Conservation (phyloP, 768 basidiomycete genomes). For the Podaxis sp. region DNA sequence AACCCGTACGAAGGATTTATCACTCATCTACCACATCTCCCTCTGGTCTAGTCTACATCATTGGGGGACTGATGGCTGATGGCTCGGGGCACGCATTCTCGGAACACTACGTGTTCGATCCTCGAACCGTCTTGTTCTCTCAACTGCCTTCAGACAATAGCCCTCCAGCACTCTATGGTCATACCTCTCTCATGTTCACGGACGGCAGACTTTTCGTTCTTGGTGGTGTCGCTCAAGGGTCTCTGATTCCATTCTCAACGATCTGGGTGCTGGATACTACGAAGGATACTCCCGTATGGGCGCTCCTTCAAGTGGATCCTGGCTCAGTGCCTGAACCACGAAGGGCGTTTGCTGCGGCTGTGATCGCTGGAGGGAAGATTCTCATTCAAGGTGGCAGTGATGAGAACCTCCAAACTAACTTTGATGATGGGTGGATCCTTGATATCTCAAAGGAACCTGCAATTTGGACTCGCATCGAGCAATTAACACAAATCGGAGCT, state of each 20-base stretch:
- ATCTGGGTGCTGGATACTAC: slow-evolving; percentile 68
- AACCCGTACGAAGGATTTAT: slow-evolving; percentile 77
- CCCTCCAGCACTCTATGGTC: slow-evolving; percentile 73
- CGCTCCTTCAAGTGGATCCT: slow-evolving; percentile 35
- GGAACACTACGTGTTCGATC: slow-evolving; percentile 65
- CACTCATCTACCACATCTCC: slow-evolving; percentile 57
- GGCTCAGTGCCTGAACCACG: slow-evolving; percentile 53
- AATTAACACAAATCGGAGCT: slow-evolving; percentile 56
- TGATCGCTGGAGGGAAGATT: slow-evolving; percentile 51
- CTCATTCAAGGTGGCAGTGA: slow-evolving; percentile 82
- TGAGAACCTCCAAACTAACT: slow-evolving; percentile 49
- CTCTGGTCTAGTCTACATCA: slow-evolving; percentile 60
- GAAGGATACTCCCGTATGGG: slow-evolving; percentile 49
- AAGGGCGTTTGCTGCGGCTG: slow-evolving; percentile 58
- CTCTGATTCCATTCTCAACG: slow-evolving; percentile 54
- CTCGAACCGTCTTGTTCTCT: slow-evolving; percentile 49
- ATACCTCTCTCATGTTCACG: slow-evolving; percentile 64
- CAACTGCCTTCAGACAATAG: slow-evolving; percentile 52
- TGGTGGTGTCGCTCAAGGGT: slow-evolving; percentile 62
- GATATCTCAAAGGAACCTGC: slow-evolving; percentile 56
- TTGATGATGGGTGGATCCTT: slow-evolving; percentile 70
- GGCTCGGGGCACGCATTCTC: slow-evolving; percentile 64
- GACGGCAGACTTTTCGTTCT: slow-evolving; percentile 73
- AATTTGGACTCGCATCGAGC: slow-evolving; percentile 55
- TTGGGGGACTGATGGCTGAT: slow-evolving; percentile 83